Base-by-base conservation (phyloP, 495 filamentous ascomycete species). In the Lophiotrema nucula region DNA sequence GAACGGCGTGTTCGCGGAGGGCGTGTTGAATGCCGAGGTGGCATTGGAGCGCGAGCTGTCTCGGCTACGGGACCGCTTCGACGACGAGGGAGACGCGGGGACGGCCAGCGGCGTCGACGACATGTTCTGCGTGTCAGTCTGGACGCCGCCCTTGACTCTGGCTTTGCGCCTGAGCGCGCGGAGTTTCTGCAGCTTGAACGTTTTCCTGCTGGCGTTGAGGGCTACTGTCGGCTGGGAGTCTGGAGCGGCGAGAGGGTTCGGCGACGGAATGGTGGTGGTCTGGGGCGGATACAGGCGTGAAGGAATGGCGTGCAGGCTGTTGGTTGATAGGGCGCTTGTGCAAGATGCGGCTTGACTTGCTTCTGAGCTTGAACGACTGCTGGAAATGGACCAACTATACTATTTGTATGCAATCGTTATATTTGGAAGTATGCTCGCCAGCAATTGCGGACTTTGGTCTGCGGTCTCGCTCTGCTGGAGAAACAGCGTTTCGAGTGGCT, bases 131-230 rank as follows among this genome's bases (percentile, higher is more conserved):
- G 51, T 16, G 38, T 39, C 41, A 18, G 60, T 41, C 41, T 35
- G 22, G 26, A 63, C 23, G 22, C 60, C 60, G 41, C 26, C 46
- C 23, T 42, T 53, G 58, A 52, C 33, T 53, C 52, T 66, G 58
- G 58, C 65, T 48, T 70, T 70, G 46, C 65, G 67, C 56, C 60
- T 42, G 22, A 69, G 57, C 25, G 67, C 64, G 22, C 64, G 60
- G 41, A 69, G 43, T 57, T 64, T 64, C 54, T 67, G 56, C 67
- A 69, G 57, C 18, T 53, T 67, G 67, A 61, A 52, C 21, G 26
- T 19, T 13, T 44, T 46, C 33, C 48, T 45, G 47, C 28, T 42
- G 47, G 16, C 19, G 23, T 13, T 23, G 24, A 18, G 6, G 11
- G 47, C n/a, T 15, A 18, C 22, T 4, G 53, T 33, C 22, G 27